Evolutionary conservation across 1,284 basidiomycete species (phyloP).

Genomic region (Cutaneotrichosporon dermatis): DNA sequence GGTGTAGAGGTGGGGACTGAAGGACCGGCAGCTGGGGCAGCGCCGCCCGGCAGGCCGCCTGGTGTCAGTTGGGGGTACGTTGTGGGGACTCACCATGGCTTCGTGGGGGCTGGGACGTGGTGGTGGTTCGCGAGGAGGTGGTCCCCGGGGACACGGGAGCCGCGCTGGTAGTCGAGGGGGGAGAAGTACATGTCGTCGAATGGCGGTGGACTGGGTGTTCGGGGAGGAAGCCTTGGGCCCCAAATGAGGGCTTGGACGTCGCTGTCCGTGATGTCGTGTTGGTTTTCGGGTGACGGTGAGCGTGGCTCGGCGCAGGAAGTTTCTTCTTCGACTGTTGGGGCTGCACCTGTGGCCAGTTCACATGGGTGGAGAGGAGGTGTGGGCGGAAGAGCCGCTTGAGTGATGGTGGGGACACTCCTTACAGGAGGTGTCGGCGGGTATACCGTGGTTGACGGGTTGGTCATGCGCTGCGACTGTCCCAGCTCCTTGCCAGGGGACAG

Average conservation of each 20-base stretch:
- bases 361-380: too few species aligned
- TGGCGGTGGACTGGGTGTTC: not conserved
- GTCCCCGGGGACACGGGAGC: not conserved
- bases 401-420: too few species aligned
- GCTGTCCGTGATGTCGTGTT: too few species aligned
- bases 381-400: too few species aligned
- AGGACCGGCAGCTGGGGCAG: constrained; percentile 21
- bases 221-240: not conserved
- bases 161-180: not conserved
- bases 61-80: not conserved
- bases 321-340: too few species aligned
- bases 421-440: too few species aligned
- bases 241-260: not conserved
- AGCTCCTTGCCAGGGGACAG: not conserved
- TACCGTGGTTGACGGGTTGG: too few species aligned
- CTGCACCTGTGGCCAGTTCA: too few species aligned
- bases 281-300: too few species aligned
- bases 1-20: constrained; percentile 26
- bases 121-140: not conserved
- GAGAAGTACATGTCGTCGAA: not conserved
- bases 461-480: not conserved
- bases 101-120: not conserved
- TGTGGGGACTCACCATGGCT: not conserved
- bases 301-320: too few species aligned
- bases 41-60: not conserved